Conservation (phyloP, 2,329 filamentous ascomycete genomes). For the Dothistroma pini region DNA sequence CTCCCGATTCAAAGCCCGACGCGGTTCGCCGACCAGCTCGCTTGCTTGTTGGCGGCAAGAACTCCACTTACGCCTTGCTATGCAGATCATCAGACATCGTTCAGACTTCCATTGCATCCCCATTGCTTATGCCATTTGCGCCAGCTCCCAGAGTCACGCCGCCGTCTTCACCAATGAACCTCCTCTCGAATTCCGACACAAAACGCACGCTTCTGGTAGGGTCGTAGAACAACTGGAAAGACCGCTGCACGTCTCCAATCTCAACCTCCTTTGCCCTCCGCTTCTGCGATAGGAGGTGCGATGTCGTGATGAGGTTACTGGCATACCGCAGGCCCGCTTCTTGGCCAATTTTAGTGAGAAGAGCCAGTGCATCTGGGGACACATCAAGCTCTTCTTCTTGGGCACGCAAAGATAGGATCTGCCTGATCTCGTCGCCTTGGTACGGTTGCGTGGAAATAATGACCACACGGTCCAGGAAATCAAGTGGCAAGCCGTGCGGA, state of each 20-base stretch:
- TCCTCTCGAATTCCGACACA: slow-evolving; percentile 83
- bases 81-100: neutral
- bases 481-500: slow-evolving; percentile 88
- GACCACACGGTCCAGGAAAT: slow-evolving; percentile 92
- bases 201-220: slow-evolving; percentile 83
- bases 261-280: slow-evolving; percentile 78
- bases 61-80: slow-evolving; percentile 17
- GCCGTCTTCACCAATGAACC: slow-evolving; percentile 85
- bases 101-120: slow-evolving; percentile 62
- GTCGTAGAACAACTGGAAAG: slow-evolving; percentile 93
- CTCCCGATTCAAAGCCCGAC: slow-evolving; percentile 7
- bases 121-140: slow-evolving; percentile 21
- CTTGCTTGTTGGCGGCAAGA: neutral
- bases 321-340: slow-evolving; percentile 91
- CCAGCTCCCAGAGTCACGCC: slow-evolving; percentile 66
- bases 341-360: slow-evolving; percentile 92
- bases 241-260: slow-evolving; percentile 86
- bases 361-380: slow-evolving; percentile 80
- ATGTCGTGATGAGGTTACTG: slow-evolving; percentile 96
- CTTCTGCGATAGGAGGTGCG: slow-evolving; percentile 82
- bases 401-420: slow-evolving; percentile 88
- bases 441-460: slow-evolving; percentile 95
- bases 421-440: slow-evolving; percentile 75
- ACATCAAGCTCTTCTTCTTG: slow-evolving; percentile 95
- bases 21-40: slow-evolving; percentile 5